Conservation (phyloP, 2,329 filamentous ascomycete genomes). For the Byssothecium circinans region DNA sequence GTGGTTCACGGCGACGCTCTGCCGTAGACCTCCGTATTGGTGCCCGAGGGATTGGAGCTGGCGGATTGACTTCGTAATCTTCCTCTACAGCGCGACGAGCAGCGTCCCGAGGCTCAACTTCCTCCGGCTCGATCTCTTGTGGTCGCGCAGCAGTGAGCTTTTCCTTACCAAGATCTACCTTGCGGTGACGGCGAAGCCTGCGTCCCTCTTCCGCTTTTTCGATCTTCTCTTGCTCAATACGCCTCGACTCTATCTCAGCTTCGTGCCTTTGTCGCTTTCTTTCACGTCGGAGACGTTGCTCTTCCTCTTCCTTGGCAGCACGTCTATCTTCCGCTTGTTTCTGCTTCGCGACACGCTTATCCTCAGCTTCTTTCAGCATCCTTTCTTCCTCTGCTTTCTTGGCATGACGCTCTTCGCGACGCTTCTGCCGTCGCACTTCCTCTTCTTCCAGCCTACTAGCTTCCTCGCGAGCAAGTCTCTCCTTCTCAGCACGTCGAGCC, state of each 20-base stretch:
- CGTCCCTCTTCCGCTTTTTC: conserved; percentile 27
- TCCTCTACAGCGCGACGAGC: conserved; percentile 34
- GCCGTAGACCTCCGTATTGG: conserved; percentile 28
- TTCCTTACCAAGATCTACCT: conserved; percentile 30
- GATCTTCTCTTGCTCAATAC: conserved; percentile 14
- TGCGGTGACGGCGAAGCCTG: conserved; percentile 22
- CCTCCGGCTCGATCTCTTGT: conserved; percentile 16
- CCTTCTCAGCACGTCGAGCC: conserved; percentile 30
- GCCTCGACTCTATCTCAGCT: conserved; percentile 24
- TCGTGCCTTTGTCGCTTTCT: conserved; percentile 28
- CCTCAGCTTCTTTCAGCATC: conserved; percentile 6
- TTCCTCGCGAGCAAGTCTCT: conserved; percentile 30
- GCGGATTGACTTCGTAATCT: conserved; percentile 20
- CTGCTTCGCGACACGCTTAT: neutral
- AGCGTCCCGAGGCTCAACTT: conserved; percentile 25
- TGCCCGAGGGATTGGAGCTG: conserved; percentile 24
- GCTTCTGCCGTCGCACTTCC: conserved; percentile 25
- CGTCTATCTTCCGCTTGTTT: conserved; percentile 24
- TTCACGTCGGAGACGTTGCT: conserved; percentile 30
- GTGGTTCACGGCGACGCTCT: conserved; percentile 23
- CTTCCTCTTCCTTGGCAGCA: conserved; percentile 29
- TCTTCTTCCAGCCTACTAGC: conserved; percentile 28
- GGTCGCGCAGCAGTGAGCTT: conserved; percentile 16
- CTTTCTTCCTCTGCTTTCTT: conserved; percentile 28
- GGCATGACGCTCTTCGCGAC: conserved; percentile 32